Conservation (phyloP, 2,329 filamentous ascomycete genomes). For the Cordyceps tenuipes region DNA sequence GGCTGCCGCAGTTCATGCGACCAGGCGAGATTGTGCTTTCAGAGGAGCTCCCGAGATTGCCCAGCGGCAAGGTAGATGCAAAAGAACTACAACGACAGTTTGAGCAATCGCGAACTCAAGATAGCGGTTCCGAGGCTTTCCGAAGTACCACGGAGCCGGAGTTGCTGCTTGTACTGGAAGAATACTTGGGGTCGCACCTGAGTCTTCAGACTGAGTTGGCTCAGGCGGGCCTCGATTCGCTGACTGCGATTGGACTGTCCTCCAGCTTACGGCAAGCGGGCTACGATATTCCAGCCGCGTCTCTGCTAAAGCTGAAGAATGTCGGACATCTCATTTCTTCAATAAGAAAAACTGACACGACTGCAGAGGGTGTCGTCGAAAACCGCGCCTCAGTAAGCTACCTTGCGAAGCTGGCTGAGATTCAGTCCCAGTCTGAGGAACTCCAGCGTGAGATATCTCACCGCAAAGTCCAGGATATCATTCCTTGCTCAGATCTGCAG, state of each 20-base stretch:
- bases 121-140: background rate
- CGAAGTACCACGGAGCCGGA: background rate
- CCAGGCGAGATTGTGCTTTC: constrained; percentile 63
- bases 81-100: constrained; percentile 51
- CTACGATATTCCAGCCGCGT: constrained; percentile 46
- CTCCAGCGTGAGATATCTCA: background rate
- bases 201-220: background rate
- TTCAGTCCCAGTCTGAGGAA: background rate
- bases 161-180: constrained; percentile 23
- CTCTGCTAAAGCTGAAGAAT: constrained; percentile 51
- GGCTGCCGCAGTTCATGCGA: constrained; percentile 79
- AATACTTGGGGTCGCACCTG: constrained; percentile 24
- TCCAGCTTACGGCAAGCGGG: constrained; percentile 53
- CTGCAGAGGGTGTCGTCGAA: background rate
- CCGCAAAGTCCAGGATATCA: constrained; percentile 32
- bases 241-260: constrained; percentile 42
- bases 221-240: constrained; percentile 42
- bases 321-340: constrained; percentile 17
- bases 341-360: constrained; percentile 13
- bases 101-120: constrained; percentile 13
- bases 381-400: background rate
- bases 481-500: constrained; percentile 66
- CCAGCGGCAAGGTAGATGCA: constrained; percentile 78
- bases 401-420: background rate
- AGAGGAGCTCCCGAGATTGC: constrained; percentile 59